phyloP scores from a whole-genome alignment of 2,329 filamentous ascomycete species.

The Hypocreales sp. region DNA sequence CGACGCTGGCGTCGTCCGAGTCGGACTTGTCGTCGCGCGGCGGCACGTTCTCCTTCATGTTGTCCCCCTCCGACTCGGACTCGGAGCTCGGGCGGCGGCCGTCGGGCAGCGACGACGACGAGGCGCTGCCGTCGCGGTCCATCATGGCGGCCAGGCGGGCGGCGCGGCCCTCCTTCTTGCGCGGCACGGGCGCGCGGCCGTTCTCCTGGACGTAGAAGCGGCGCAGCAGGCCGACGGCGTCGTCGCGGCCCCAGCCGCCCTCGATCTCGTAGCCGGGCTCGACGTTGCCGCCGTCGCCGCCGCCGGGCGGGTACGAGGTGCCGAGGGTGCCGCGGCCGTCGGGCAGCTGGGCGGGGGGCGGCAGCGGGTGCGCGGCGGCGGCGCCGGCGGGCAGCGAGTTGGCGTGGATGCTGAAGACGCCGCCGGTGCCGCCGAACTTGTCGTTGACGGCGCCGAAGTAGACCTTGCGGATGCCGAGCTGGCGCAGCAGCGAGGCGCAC shows the following conservation, averaged over 20 bases:
- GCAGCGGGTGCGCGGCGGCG: slow-evolving; percentile 23
- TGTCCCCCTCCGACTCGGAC: no score
- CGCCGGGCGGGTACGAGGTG: slow-evolving; percentile 19
- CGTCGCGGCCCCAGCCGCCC: slow-evolving; percentile 77
- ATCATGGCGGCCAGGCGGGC: slow-evolving; percentile 36
- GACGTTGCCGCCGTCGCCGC: slow-evolving; percentile 49
- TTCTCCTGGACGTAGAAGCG: slow-evolving; percentile 98
- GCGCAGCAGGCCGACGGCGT: slow-evolving; percentile 81
- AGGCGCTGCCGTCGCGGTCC: slow-evolving; percentile 20
- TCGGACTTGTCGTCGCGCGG: no score
- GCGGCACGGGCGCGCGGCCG: slow-evolving; percentile 48
- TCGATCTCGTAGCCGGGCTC: slow-evolving; percentile 70
- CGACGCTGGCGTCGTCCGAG: no score
- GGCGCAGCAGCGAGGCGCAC: slow-evolving; percentile 85
- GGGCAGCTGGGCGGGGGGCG: slow-evolving; percentile 18
- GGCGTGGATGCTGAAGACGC: slow-evolving; percentile 74
- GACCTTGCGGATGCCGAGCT: slow-evolving; percentile 75
- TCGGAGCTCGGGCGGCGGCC: no score
- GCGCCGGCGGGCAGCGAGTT: slow-evolving; percentile 30
- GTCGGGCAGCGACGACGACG: not conserved
- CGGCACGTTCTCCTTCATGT: no score
- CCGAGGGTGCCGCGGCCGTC: slow-evolving; percentile 20
- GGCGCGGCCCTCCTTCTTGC: slow-evolving; percentile 40
- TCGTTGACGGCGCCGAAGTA: slow-evolving; percentile 95
- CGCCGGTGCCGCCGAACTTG: slow-evolving; percentile 90